Evolutionary conservation across 2,329 filamentous ascomycete genomes (phyloP), one percentile per base, ranked within the genome.

Genomic region (Penicillium sp.): DNA sequence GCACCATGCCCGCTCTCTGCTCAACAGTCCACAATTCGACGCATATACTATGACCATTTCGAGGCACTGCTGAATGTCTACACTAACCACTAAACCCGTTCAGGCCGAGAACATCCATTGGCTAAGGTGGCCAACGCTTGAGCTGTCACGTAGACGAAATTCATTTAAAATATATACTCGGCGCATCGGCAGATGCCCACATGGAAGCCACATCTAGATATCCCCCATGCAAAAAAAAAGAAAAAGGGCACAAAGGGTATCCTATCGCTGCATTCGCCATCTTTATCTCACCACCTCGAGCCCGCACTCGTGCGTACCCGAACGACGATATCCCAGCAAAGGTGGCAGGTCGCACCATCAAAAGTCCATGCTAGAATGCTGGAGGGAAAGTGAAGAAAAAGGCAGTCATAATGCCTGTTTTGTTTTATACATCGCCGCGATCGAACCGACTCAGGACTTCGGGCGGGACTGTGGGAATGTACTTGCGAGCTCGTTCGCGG

Each of bases 361-460:
- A n/a, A 19, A 25, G 7, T 52, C 38, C 8, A 52, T n/a, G 38
- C 38, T 9, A 7, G 21, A 35, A 33, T 33, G 31, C 31, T 15
- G 12, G 31, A 12, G 40, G 41, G 15, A 17, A 37, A 15, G 25
- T 8, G 12, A 27, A 21, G 27, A 29, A 29, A 29, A 27, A 41
- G 40, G 48, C 35, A 40, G 17, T 19, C 12, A n/a, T 21, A 6
- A 15, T 38, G n/a, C 9, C 27, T 42, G 35, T 46, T 25, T 45
- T 45, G 27, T 47, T 23, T 48, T 60, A 61, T 65, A 54, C 63
- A 19, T 62, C 62, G 31, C 72, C 71, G 5, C 84, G 79, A 71
- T 97, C 93, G 48, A 99, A 81, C 78, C 92, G 96, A 60, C 89
- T 86, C 60, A 99, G 79, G 71, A 97, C 96, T 76, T 99, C 94